phyloP scores from a whole-genome alignment of 106 monocot genomes.

The Gastrodia elata region DNA sequence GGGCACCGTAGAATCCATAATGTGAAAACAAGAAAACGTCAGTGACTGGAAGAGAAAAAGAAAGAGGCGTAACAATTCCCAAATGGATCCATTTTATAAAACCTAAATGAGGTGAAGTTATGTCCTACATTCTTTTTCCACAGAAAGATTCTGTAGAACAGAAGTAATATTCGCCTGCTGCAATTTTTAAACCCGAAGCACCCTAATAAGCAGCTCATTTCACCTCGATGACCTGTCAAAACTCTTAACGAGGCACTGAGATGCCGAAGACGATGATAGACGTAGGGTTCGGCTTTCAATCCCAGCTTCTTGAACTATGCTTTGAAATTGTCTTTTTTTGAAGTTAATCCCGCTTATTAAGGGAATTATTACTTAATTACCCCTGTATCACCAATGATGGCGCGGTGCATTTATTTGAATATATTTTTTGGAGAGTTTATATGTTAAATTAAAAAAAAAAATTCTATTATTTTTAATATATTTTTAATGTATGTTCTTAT shows the following conservation, averaged over 20 bases:
- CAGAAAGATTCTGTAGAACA: neutral
- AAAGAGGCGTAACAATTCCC: neutral
- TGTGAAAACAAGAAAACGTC: neutral
- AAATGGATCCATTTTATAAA: neutral
- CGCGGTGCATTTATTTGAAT: too few species aligned
- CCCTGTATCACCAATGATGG: too few species aligned
- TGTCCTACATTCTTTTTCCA: constrained; percentile 1
- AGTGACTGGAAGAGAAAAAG: neutral
- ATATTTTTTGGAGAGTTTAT: too few species aligned
- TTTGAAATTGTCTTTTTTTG: too few species aligned
- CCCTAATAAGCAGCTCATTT: constrained; percentile 3
- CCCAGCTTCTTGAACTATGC: too few species aligned
- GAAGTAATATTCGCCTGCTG: neutral
- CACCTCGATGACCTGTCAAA: neutral
- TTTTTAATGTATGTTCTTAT: too few species aligned
- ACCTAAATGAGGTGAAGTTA: neutral
- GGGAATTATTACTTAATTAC: too few species aligned
- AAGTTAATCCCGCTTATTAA: too few species aligned
- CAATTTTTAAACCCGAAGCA: neutral
- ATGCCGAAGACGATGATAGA: neutral
- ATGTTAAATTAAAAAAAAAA: too few species aligned
- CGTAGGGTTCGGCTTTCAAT: neutral
- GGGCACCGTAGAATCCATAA: neutral
- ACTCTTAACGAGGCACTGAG: neutral
- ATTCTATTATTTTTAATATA: too few species aligned